These are phyloP conservation scores for Aspergillus sp. DNA, from an alignment of 2,329 filamentous ascomycete genomes.

Conservation along the genomic window DNA sequence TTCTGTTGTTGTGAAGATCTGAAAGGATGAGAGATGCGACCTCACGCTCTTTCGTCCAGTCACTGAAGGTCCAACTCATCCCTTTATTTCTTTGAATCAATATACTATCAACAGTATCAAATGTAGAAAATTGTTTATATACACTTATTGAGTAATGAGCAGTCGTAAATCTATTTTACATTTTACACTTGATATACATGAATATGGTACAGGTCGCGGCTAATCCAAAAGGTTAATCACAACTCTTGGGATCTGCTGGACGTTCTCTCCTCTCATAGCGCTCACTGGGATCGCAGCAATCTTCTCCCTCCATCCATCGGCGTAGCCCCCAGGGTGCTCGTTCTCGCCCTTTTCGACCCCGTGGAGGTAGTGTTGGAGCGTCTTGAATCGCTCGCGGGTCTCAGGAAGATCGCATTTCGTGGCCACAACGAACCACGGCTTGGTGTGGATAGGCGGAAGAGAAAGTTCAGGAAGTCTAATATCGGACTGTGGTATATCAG, in stretches of 20 bases:
- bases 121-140: too few species aligned
- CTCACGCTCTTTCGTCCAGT: background rate
- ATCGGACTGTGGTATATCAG: constrained; percentile 16
- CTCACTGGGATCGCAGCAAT: constrained; percentile 79
- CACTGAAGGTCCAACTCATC: background rate
- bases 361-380: constrained; percentile 72
- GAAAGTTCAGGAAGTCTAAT: constrained; percentile 51
- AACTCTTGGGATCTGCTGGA: constrained; percentile 58
- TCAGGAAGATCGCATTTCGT: constrained; percentile 86
- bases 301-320: constrained; percentile 63
- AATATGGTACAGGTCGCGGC: background rate
- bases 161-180: constrained; percentile 4
- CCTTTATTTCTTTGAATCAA: background rate
- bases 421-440: constrained; percentile 95
- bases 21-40: background rate
- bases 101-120: too few species aligned
- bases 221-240: constrained; percentile 48
- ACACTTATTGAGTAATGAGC: background rate
- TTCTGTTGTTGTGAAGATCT: background rate
- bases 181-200: constrained; percentile 1
- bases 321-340: constrained; percentile 75
- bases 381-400: constrained; percentile 76
- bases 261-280: constrained; percentile 84
- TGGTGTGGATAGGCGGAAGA: constrained; percentile 78
- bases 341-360: constrained; percentile 65